Conservation (phyloP, 2,329 filamentous ascomycete genomes). For the Aspergillus transmontanensis region DNA sequence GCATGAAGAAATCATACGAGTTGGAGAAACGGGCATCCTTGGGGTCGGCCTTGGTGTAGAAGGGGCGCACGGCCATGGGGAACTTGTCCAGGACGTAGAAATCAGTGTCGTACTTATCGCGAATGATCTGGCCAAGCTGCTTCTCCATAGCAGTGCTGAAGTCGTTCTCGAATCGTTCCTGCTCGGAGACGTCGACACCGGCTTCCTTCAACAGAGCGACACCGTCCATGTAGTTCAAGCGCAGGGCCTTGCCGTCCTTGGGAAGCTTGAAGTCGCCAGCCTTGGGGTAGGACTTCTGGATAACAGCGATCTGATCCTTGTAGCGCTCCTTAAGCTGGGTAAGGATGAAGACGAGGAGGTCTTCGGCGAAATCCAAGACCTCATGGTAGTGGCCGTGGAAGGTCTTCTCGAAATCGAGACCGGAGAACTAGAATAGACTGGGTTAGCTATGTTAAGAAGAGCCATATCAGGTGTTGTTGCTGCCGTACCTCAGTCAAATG, state of each 20-base stretch:
- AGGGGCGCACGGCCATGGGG: conserved; percentile 82
- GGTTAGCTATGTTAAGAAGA: conserved; percentile 12
- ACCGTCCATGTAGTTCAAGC: conserved; percentile 54
- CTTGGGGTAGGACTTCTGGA: conserved; percentile 53
- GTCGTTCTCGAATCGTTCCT: conserved; percentile 52
- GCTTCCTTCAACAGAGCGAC: conserved; percentile 51
- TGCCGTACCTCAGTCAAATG: conserved; percentile 63
- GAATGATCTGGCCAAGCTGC: conserved; percentile 82
- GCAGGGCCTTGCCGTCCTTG: conserved; percentile 52
- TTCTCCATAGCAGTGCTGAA: conserved; percentile 53
- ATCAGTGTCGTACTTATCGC: conserved; percentile 88
- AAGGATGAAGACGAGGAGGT: conserved; percentile 54
- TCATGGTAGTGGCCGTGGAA: conserved; percentile 55
- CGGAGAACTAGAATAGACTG: conserved; percentile 45
- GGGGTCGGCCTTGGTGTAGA: conserved; percentile 84
- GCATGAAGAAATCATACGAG: conserved; percentile 72
- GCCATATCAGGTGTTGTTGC: neutral
- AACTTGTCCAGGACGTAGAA: conserved; percentile 98
- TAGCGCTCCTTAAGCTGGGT: conserved; percentile 48
- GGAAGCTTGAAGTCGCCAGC: conserved; percentile 54
- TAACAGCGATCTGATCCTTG: conserved; percentile 47
- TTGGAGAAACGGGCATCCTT: conserved; percentile 67
- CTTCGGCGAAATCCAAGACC: conserved; percentile 52
- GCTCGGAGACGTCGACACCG: conserved; percentile 53
- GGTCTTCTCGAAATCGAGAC: conserved; percentile 56